Evolutionary conservation across 805 yeast species (phyloP).

Genomic region (Nakazawaea molendinolei): DNA sequence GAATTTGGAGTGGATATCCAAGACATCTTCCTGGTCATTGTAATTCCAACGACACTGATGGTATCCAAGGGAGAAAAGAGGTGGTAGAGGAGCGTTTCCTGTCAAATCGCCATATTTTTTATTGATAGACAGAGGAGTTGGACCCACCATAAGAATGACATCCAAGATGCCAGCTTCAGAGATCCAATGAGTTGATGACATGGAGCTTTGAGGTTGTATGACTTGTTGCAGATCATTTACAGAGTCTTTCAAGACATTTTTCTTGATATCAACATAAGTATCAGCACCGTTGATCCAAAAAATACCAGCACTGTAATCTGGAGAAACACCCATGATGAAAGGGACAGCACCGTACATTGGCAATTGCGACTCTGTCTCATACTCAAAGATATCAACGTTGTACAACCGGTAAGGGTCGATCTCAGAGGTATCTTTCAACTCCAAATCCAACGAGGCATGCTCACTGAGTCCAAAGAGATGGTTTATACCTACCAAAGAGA

Average conservation of each 20-base stretch:
- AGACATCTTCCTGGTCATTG: conserved; percentile 78
- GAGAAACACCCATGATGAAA: conserved; percentile 64
- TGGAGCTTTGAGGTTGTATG: background rate
- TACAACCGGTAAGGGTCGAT: conserved; percentile 78
- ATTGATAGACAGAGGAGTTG: conserved; percentile 49
- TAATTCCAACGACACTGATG: conserved; percentile 99
- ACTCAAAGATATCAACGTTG: conserved; percentile 95
- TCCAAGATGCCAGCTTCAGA: conserved; percentile 87
- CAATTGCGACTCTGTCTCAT: conserved; percentile 71
- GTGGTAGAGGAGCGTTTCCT: conserved; percentile 72
- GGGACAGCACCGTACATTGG: conserved; percentile 98
- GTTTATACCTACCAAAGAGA: conserved; percentile 50
- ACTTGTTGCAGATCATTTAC: conserved; percentile 11
- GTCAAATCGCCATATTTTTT: conserved; percentile 60
- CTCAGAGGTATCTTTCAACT: conserved; percentile 58
- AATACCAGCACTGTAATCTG: conserved; percentile 57
- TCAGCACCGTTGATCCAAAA: conserved; percentile 95
- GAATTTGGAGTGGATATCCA: conserved; percentile 62
- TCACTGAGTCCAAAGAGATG: conserved; percentile 94
- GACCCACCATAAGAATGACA: conserved; percentile 56
- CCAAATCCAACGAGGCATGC: conserved; percentile 71
- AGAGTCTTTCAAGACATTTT: conserved; percentile 3
- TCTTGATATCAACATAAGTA: conserved; percentile 74
- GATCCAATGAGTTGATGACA: conserved; percentile 76
- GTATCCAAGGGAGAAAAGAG: conserved; percentile 73